Base-by-base conservation (phyloP, 331 rosid genomes). In the Malus hybrid region DNA sequence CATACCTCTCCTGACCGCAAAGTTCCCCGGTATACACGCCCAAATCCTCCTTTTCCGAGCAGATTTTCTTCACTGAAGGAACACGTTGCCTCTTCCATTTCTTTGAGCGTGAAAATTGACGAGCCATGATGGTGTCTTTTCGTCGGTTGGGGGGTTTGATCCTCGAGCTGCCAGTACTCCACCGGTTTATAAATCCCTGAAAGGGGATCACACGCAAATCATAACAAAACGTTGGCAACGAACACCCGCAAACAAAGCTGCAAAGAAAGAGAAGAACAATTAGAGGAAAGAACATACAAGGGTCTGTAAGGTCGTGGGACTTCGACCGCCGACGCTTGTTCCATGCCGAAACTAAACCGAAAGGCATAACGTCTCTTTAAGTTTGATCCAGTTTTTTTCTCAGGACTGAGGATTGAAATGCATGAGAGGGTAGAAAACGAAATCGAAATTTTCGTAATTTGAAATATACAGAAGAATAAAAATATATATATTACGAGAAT, bases 31-130 rank as follows among this genome's bases (percentile, higher is more conserved):
- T 95, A 90, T 55, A 95, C 99, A 56, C 89, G 85, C 64, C 99
- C 99, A 36, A 95, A 95, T 29, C 99, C 99, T 71, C 99, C 99
- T 83, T 90, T 95, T 0, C 99, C 99, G 5, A 95, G 89, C 14
- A 92, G 74, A 73, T 95, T 95, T 11, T 83, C 86, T 1, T 95
- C 99, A 50, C 92, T 85, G 90, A 95, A 95, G 59, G 97, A 92
- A 76, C 84, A 72, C 4, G 99, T 86, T 34, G 99, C 99, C 77
- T 86, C 97, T 75, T 95, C 97, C 99, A 92, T 95, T 76, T 95
- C 99, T 83, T 73, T 89, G 71, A 95, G 90, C 27, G 89, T 92
- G 86, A 80, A 95, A 52, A 95, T 92, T 28, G 86, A 77, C 29
- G 99, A 92, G 60, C 89, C 93, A 79, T 90, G 97, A 73, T 83